phyloP scores from a whole-genome alignment of 2,329 filamentous ascomycete species.

The Onygenales sp. region DNA sequence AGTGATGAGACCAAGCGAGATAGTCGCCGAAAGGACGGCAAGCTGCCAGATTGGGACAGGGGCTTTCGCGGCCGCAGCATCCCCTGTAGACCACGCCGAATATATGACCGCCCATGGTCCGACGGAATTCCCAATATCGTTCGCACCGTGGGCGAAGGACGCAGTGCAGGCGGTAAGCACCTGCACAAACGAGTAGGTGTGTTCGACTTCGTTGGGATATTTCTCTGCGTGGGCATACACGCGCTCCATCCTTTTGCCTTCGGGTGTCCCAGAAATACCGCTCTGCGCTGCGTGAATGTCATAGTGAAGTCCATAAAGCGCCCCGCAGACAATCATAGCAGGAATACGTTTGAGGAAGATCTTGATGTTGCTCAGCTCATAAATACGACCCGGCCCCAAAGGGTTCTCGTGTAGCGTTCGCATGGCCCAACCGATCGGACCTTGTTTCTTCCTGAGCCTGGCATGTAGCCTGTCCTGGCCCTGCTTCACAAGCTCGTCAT shows the following conservation, averaged over 20 bases:
- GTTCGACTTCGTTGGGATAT: slow-evolving; percentile 62
- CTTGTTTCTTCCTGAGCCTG: slow-evolving; percentile 51
- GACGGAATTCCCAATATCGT: slow-evolving; percentile 65
- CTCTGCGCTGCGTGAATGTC: slow-evolving; percentile 70
- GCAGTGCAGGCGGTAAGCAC: slow-evolving; percentile 43
- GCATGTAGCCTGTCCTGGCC: slow-evolving; percentile 52
- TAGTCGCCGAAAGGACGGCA: slow-evolving; percentile 54
- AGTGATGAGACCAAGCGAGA: slow-evolving; percentile 60
- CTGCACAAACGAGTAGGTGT: slow-evolving; percentile 47
- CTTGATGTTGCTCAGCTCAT: slow-evolving; percentile 63
- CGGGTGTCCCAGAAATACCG: slow-evolving; percentile 61
- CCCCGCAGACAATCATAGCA: slow-evolving; percentile 52
- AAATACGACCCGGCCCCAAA: slow-evolving; percentile 61
- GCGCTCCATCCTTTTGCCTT: slow-evolving; percentile 60
- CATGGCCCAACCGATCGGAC: slow-evolving; percentile 77
- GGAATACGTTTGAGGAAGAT: slow-evolving; percentile 57
- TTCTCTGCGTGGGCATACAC: slow-evolving; percentile 57
- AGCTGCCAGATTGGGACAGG: slow-evolving; percentile 67
- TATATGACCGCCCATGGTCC: slow-evolving; percentile 64
- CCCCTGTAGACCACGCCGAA: slow-evolving; percentile 55
- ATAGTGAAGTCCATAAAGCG: slow-evolving; percentile 68
- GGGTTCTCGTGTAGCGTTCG: slow-evolving; percentile 65
- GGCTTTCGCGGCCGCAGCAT: slow-evolving; percentile 51
- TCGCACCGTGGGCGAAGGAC: slow-evolving; percentile 57
- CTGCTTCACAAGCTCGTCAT: slow-evolving; percentile 53